A percentile compares a stretch with the other conserved stretches of the same genome.
Conservation (phyloP, 2,329 filamentous ascomycete species). For the Aspergillus udagawae region DNA sequence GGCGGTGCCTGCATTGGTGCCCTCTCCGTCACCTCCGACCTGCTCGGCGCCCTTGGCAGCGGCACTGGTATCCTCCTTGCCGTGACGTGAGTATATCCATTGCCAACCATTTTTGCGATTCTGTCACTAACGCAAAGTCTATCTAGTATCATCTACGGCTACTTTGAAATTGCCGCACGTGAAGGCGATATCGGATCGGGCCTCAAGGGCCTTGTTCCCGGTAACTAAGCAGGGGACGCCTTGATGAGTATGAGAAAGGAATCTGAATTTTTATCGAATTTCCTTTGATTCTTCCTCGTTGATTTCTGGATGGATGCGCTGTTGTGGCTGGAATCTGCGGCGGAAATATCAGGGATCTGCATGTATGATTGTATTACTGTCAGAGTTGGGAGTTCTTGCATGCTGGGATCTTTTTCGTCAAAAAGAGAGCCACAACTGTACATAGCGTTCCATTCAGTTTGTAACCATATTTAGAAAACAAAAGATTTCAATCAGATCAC, state of each 20-base stretch:
- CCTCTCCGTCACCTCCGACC: constrained; percentile 89
- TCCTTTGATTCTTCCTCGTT: constrained; percentile 21
- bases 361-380: constrained; percentile 15
- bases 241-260: constrained; percentile 32
- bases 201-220: constrained; percentile 61
- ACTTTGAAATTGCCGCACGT: constrained; percentile 99
- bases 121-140: constrained; percentile 27
- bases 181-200: constrained; percentile 85
- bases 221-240: constrained; percentile 34
- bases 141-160: constrained; percentile 91
- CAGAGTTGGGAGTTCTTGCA: constrained; percentile 7
- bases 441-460: constrained; percentile 25
- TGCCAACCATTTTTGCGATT: not conserved
- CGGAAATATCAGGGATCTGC: not conserved
- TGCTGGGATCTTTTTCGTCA: not conserved
- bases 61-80: constrained; percentile 97
- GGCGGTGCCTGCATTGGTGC: constrained; percentile 98
- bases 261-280: constrained; percentile 21
- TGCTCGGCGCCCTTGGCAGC: constrained; percentile 91
- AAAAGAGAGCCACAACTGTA: constrained; percentile 22
- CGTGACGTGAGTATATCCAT: constrained; percentile 73
- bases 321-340: constrained; percentile 13
- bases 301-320: constrained; percentile 25
- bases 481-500: constrained; percentile 23
- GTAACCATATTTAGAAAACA: constrained; percentile 33